Evolutionary conservation across 345 rosid species (phyloP), one percentile per base, ranked within the genome.

Genomic region (Ceriops decandra): DNA sequence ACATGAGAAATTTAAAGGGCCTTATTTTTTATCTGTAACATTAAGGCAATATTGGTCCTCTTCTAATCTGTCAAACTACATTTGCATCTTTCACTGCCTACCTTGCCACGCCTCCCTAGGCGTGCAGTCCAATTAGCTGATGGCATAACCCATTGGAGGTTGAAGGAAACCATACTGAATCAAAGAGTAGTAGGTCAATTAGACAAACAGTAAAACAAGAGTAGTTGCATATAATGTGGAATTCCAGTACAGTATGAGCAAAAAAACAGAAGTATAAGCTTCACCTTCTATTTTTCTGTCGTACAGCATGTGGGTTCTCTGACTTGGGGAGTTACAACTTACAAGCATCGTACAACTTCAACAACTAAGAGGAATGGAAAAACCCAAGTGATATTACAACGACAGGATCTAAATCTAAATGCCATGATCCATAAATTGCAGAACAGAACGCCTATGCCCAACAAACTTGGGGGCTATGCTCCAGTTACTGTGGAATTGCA

Each of bases 1-100:
- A 54, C 66, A 56, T 68, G 57, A 81, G 81, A 68, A 73, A 73
- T 33, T 60, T 60, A 64, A 78, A 76, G 68, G 64, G 19, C 64
- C 26, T 36, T 24, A 24, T 24, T 24, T 76, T 73, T 63, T 60
- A 59, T 49, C 26, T 59, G 62, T 60, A 68, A 56, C 52, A 49
- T 56, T 24, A 46, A 80, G 79, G 83, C 13, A 68, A 68, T 49
- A 51, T 27, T 10, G 31, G 79, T 78, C 66, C 71, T 72, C 70
- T 72, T 24, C n/a, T 5, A 22, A 5, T 13, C 20, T 5, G 28
- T 10, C 5, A 53, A 38, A 42, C 17, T 13, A 5, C 49, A 42
- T 15, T 42, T 13, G 47, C 16, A 13, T 15, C 13, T 17, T 15
- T 2, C 49, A 15, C 49, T 3, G 16, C 19, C 49, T 11, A 13